Base-by-base conservation (phyloP, 768 basidiomycete genomes). In the Rhizopogon roseolus region DNA sequence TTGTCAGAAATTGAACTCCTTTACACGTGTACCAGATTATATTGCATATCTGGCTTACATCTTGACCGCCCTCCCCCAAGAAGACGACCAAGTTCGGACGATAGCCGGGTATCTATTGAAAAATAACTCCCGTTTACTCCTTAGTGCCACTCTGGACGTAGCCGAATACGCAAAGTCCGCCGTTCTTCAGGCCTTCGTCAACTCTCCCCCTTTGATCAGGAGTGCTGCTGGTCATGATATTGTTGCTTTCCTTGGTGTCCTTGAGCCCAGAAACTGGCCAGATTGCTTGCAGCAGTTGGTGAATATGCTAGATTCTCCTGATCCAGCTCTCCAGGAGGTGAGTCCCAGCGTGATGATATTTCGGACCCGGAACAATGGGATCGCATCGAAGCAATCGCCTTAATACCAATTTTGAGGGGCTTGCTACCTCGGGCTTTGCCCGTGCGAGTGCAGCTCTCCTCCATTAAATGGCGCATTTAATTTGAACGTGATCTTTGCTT, bases 81-180 rank as follows among this genome's bases (percentile, higher is more conserved):
- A 98, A 73, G 88, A 94, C 66, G 93, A 93, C 66, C 88, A 90
- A 48, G 93, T 96, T 68, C 85, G 96, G 50, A 90, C 92, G 55
- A 95, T 98, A 74, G 95, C 96, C 25, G 96, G 96, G 41, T 91
- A 98, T 63, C 78, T 98, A 22, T 84, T 99, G 71, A 99, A 99
- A 84, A 98, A 99, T 72, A 94, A 93, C 64, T 82, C 91, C 41
- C 81, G 85, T 54, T 79, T 88, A 59, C 85, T 94, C 66, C 76
- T 93, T 51, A 78, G 76, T 44, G 80, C 84, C 6, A 74, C 84
- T 22, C 75, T 78, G 16, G 81, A 85, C 44, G 87, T 93, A 19
- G 76, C 81, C 29, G 75, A 81, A 46, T 90, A 85, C 65, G 83
- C 90, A 59, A 90, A 94, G 71, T 73, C 73, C 29, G 81, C 87